Percentiles rank a stretch among this genome's conserved stretches.
Conservation (phyloP, 345 rosid species). For the Salix arbutifolia region DNA sequence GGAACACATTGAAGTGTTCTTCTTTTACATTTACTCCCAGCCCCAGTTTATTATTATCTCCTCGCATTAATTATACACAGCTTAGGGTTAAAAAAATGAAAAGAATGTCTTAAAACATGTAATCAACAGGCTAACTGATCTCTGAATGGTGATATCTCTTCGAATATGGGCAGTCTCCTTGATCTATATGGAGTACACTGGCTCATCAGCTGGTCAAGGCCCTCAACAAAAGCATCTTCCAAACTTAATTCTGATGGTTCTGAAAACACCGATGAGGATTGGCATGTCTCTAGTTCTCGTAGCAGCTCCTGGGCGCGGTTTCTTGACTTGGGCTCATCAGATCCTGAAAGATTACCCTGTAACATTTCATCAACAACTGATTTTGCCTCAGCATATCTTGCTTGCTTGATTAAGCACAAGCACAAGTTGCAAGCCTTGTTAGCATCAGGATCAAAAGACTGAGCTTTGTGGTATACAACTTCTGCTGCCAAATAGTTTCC, state of each 20-base stretch:
- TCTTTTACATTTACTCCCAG: neutral
- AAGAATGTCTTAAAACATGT: neutral
- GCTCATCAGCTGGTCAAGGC: conserved; percentile 46
- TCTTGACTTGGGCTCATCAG: conserved; percentile 49
- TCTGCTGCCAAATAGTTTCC: conserved; percentile 76
- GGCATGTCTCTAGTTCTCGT: neutral
- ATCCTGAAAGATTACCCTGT: conserved; percentile 47
- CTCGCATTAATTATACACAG: neutral
- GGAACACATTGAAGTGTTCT: neutral
- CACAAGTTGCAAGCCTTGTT: conserved; percentile 87
- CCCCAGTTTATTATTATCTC: neutral
- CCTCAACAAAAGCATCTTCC: conserved; percentile 59
- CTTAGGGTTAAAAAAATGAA: neutral
- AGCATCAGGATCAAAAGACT: conserved; percentile 76
- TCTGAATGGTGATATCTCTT: conserved; percentile 67
- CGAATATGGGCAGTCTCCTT: conserved; percentile 82
- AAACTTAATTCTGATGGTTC: neutral
- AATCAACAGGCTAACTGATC: conserved; percentile 57
- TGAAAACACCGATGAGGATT: neutral
- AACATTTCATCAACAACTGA: conserved; percentile 41
- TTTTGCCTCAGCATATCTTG: conserved; percentile 50
- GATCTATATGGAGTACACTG: conserved; percentile 62
- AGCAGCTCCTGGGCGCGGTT: conserved; percentile 39
- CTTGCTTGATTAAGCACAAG: conserved; percentile 68
- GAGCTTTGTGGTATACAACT: conserved; percentile 77